Percentiles rank a stretch among this genome's conserved stretches.
phyloP scores from a whole-genome alignment of 169 alveolate species.

The Plasmodium inui region DNA sequence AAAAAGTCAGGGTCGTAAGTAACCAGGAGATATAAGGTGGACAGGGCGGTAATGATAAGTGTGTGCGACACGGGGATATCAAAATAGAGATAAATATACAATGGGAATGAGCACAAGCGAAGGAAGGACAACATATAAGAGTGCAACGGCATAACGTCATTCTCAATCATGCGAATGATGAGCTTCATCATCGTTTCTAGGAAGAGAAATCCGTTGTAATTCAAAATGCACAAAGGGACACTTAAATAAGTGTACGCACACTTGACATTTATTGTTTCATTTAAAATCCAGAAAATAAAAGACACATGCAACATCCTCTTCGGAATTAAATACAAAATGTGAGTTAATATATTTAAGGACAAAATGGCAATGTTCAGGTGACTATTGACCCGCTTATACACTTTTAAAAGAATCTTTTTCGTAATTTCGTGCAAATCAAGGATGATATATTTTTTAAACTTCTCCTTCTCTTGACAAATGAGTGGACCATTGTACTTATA shows the following conservation, averaged over 20 bases:
- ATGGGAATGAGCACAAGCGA: slow-evolving; percentile 68
- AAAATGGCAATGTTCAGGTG: slow-evolving; percentile 50
- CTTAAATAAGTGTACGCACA: slow-evolving; percentile 49
- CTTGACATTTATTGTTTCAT: slow-evolving; percentile 70
- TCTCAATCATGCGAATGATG: slow-evolving; percentile 34
- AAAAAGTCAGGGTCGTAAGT: slow-evolving; percentile 66
- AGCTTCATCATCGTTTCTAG: slow-evolving; percentile 78
- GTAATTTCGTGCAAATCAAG: slow-evolving; percentile 68
- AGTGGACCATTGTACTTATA: slow-evolving; percentile 33
- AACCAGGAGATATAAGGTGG: slow-evolving; percentile 23
- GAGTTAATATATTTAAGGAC: slow-evolving; percentile 66
- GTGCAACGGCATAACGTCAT: slow-evolving; percentile 40
- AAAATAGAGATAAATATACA: slow-evolving; percentile 59
- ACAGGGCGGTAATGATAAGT: slow-evolving; percentile 54
- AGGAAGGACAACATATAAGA: slow-evolving; percentile 52
- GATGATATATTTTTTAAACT: slow-evolving; percentile 23
- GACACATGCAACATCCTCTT: slow-evolving; percentile 33
- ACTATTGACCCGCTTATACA: slow-evolving; percentile 66
- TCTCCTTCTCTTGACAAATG: slow-evolving; percentile 54
- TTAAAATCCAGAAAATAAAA: slow-evolving; percentile 59
- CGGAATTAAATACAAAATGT: slow-evolving; percentile 47
- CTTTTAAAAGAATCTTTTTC: slow-evolving; percentile 57
- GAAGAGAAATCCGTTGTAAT: slow-evolving; percentile 70
- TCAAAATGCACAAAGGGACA: slow-evolving; percentile 71
- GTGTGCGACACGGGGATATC: slow-evolving; percentile 70